These are phyloP conservation scores for Gentiana dahurica DNA, from an alignment of 257 asterid genomes.

Conservation along the genomic window DNA sequence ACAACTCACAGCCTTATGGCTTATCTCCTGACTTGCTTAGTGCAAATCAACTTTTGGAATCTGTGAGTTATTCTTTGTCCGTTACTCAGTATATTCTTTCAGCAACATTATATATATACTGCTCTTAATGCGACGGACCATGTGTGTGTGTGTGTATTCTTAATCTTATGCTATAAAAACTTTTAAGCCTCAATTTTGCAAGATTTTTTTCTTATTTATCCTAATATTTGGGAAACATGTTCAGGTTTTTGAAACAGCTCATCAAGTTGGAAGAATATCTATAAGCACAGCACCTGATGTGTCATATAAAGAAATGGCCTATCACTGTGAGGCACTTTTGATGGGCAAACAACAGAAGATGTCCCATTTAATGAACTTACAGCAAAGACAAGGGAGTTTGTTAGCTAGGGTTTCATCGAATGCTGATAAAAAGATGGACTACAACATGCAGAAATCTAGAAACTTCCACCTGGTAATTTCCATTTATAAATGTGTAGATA, in stretches of 20 bases:
- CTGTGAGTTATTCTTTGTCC: conserved; percentile 41
- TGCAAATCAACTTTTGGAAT: conserved; percentile 85
- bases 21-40: conserved; percentile 61
- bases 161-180: too few species aligned
- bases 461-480: conserved; percentile 27
- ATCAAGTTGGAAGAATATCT: conserved; percentile 19
- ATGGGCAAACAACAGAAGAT: conserved; percentile 81
- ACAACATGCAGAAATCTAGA: conserved; percentile 16
- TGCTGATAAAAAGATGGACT: conserved; percentile 20
- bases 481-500: neutral
- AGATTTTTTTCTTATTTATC: neutral
- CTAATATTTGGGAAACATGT: neutral
- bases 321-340: conserved; percentile 59
- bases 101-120: too few species aligned
- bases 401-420: conserved; percentile 37
- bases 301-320: conserved; percentile 29
- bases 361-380: conserved; percentile 45
- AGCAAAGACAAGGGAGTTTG: conserved; percentile 34
- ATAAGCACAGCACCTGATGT: conserved; percentile 16
- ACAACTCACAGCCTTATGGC: conserved; percentile 24
- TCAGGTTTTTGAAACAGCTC: conserved; percentile 45
- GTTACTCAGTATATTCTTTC: too few species aligned
- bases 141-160: too few species aligned
- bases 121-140: too few species aligned
- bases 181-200: too few species aligned